Conservation (phyloP, 305 asterid genomes). For the Fraxinus sp. region DNA sequence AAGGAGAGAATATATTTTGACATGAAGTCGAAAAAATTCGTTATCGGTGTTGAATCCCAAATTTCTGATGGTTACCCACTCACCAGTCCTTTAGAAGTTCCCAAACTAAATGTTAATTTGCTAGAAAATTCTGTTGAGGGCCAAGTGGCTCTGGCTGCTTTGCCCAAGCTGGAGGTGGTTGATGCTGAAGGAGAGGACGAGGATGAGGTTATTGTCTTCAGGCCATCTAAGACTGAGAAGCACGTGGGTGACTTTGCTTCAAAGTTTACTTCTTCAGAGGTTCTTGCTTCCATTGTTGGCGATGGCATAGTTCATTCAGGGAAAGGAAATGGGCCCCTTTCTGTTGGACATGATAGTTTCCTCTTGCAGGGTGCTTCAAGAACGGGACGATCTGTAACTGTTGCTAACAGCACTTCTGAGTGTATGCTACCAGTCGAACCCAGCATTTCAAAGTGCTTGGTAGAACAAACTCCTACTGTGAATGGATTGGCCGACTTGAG, state of each 20-base stretch:
- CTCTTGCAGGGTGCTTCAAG: conserved; percentile 42
- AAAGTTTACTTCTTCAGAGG: conserved; percentile 34
- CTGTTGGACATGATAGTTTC: conserved; percentile 46
- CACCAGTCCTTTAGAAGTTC: conserved; percentile 31
- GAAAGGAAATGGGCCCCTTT: conserved; percentile 37
- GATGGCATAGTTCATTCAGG: conserved; percentile 32
- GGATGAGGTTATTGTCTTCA: conserved; percentile 85
- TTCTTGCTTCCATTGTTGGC: conserved; percentile 37
- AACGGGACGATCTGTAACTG: conserved; percentile 37
- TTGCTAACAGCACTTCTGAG: conserved; percentile 38
- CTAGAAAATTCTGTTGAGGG: conserved; percentile 32
- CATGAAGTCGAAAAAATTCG: conserved; percentile 54
- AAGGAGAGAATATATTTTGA: conserved; percentile 69
- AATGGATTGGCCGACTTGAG: conserved; percentile 54
- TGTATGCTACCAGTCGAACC: conserved; percentile 49
- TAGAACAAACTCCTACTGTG: conserved; percentile 40
- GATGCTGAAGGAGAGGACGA: conserved; percentile 62
- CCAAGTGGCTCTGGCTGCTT: conserved; percentile 17
- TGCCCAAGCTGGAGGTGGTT: conserved; percentile 33
- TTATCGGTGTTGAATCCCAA: conserved; percentile 61
- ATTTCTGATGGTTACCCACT: conserved; percentile 47
- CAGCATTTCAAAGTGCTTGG: conserved; percentile 47
- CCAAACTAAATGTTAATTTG: conserved; percentile 30
- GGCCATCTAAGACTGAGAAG: conserved; percentile 67
- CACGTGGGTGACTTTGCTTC: conserved; percentile 46